Evolutionary conservation across 1,139 yeast species (phyloP), one percentile per base, ranked within the genome.

Genomic region (Sugiyamaella xylanicola): DNA sequence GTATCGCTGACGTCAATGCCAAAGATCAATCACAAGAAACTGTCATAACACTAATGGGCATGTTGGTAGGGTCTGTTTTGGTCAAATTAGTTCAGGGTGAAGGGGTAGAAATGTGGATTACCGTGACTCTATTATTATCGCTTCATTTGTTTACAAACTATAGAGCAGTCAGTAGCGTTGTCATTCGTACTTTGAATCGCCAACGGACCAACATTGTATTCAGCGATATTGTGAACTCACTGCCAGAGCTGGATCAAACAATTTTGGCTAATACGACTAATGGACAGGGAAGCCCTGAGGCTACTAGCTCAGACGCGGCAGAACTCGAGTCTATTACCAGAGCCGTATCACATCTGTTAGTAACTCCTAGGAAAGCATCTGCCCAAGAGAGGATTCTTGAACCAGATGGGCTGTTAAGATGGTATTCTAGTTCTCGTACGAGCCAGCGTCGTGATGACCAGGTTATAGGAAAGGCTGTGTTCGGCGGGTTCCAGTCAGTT

Each of bases 21-120:
- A 72, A 72, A 55, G 76, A 72, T 51, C 72, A 71, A 56, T 67
- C 72, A 9, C 76, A 72, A 60, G 76, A 72, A 56, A 73, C 76
- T 1, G 73, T 72, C 21, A 71, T 72, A 29, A 67, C 73, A 11
- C 56, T 73, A 21, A 50, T 72, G 65, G 76, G 76, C 16, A 71
- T 71, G 72, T 66, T 72, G 20, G 69, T 68, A 3, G 76, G 76
- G 9, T 65, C 74, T 2, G 52, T 70, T 13, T 62, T 71, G 4
- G 74, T 72, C 2, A 68, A 68, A 0, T 43, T 63, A n/a, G 71
- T 69, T 20, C 57, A 61, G 29, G 70, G 70, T 1, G 72, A 68
- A 37, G 71, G 72, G 4, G 9, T 59, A n/a, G 57, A 59, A 29
- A 67, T 69, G 64, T 72, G 74, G 74, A 21, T 61, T 3, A 61